phyloP scores from a whole-genome alignment of 139 green algal species.

The Edaphochlamys debaryana region DNA sequence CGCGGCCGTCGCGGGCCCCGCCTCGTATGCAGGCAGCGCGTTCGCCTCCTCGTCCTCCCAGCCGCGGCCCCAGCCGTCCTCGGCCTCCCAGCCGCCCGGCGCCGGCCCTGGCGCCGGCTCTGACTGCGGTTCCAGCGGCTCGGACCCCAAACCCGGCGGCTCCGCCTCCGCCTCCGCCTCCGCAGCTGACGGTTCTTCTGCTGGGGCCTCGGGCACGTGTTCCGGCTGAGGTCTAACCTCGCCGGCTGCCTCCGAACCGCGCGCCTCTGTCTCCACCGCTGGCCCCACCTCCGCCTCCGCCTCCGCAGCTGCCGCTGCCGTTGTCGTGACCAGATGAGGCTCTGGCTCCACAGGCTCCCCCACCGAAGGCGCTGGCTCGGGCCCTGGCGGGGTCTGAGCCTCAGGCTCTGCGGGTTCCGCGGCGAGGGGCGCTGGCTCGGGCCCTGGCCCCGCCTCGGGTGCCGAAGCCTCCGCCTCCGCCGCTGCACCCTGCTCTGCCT shows the following conservation, averaged over 20 bases:
- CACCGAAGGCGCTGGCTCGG: background rate
- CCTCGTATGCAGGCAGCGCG: too few species aligned
- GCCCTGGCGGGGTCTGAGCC: background rate
- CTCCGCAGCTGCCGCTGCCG: background rate
- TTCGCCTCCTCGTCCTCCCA: too few species aligned
- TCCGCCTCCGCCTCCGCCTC: too few species aligned
- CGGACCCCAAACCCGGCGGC: too few species aligned
- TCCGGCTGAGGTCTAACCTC: background rate
- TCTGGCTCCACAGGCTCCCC: background rate
- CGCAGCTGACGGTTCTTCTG: background rate
- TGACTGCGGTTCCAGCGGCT: too few species aligned
- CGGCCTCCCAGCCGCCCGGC: too few species aligned
- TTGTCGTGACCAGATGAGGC: background rate
- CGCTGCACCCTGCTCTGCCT: background rate
- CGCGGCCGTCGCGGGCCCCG: too few species aligned
- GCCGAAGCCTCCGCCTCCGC: background rate
- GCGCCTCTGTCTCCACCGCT: background rate
- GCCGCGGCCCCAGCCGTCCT: too few species aligned
- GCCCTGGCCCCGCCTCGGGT: too few species aligned
- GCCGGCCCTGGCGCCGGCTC: too few species aligned
- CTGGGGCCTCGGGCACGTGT: background rate
- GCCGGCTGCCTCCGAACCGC: background rate
- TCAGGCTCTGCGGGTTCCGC: background rate
- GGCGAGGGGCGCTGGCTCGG: background rate
- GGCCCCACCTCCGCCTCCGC: background rate